Evolutionary conservation across 208 protist species (phyloP), one percentile per base, ranked within the genome.

Genomic region (Angomonas ambiguus): DNA sequence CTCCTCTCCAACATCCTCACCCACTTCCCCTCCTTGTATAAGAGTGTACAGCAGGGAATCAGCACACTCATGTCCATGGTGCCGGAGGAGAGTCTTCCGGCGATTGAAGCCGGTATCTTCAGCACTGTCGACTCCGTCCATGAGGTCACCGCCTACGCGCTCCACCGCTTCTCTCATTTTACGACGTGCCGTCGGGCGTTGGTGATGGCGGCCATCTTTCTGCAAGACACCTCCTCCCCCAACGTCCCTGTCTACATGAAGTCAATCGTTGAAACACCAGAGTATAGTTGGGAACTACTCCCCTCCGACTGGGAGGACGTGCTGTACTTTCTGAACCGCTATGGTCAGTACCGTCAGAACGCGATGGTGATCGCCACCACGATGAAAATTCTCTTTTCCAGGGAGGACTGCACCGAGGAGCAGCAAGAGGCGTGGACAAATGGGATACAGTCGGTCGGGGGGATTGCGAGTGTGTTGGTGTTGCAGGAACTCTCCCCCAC

Each of bases 31-130:
- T 67, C 78, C 8, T 77, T 93, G 22, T 94, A 87, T 78, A 88
- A 87, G 74, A 94, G 72, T 62, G 68, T 93, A 28, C 87, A 91
- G 68, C 86, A 96, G 65, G 91, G 87, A 62, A 72, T 93, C 45
- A 72, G 82, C 66, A 67, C 80, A 48, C 79, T 96, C 59, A 92
- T 96, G 83, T 27, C 79, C 28, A 77, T 93, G 74, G 81, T 94
- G 38, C 82, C 85, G 0, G 70, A 59, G 27, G 69, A 76, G 10
- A 73, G 82, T 35, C 77, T 96, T 34, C 18, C 62, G 16, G 72
- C 72, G 4, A 71, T 96, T 20, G 85, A 92, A 61, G 62, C 70
- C 22, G 79, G 74, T 55, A 70, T 96, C 20, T 90, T 94, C 65
- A 81, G 76, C 67, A 32, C 66, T 13, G 67, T 75, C 24, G 86